phyloP scores from a whole-genome alignment of 176 grass and related monocot genomes.

The Elymus sibiricus region DNA sequence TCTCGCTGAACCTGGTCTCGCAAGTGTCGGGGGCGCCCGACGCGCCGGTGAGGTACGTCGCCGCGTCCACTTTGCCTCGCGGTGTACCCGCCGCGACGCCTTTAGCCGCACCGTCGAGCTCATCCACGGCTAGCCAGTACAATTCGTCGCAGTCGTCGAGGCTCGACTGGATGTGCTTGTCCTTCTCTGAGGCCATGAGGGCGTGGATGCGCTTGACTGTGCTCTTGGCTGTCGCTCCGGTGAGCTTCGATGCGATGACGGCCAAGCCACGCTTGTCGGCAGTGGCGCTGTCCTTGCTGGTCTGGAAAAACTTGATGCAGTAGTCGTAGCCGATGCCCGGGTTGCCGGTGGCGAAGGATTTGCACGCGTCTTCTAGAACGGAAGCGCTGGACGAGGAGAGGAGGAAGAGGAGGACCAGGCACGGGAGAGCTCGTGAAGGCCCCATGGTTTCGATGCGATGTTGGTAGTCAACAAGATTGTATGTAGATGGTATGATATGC shows the following conservation, averaged over 20 bases:
- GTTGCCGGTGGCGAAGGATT: conserved; percentile 19
- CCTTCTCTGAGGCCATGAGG: conserved; percentile 31
- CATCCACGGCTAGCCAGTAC: conserved; percentile 32
- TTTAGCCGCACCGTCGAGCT: conserved; percentile 11
- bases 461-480: too few relatives aligned
- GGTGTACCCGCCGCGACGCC: neutral
- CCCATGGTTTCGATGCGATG: neutral
- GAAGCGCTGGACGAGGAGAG: conserved; percentile 13
- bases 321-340: conserved; percentile 33
- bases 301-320: conserved; percentile 54
- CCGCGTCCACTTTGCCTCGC: neutral
- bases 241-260: conserved; percentile 29
- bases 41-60: conserved; percentile 26
- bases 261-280: conserved; percentile 51
- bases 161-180: conserved; percentile 8
- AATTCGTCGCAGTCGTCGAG: conserved; percentile 30
- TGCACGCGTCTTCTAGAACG: conserved; percentile 57
- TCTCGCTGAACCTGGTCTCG: conserved; percentile 42
- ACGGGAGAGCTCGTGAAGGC: neutral
- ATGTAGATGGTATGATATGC: neutral
- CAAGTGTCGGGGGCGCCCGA: conserved; percentile 31
- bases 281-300: conserved; percentile 11
- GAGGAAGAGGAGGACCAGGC: conserved; percentile 26
- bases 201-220: conserved; percentile 15
- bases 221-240: neutral